Evolutionary conservation across 257 asterid genomes (phyloP).

Genomic region (Gentiana straminea): DNA sequence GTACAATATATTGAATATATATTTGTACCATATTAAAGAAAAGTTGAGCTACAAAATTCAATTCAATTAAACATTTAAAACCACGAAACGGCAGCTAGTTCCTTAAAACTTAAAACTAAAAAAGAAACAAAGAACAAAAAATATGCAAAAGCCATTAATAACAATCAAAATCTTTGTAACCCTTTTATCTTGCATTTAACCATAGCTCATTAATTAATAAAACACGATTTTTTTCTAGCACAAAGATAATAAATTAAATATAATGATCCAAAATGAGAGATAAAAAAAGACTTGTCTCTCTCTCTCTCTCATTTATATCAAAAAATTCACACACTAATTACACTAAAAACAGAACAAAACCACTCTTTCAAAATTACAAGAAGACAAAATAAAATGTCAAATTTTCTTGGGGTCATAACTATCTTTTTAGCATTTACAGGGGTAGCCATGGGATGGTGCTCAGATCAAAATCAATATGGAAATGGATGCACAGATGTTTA

Average conservation of each 20-base stretch:
- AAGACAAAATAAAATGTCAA: not conserved
- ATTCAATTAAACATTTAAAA: no score
- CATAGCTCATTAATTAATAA: not conserved
- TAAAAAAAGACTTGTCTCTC: not conserved
- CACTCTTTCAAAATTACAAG: not conserved
- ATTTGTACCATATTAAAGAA: no score
- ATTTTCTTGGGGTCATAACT: not conserved
- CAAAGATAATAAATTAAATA: no score
- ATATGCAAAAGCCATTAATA: no score
- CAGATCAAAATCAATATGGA: not conserved
- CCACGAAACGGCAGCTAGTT: no score
- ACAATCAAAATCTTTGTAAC: not conserved
- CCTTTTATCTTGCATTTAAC: not conserved
- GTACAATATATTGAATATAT: no score
- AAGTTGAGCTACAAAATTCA: no score
- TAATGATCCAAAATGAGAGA: no score
- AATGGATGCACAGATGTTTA: slow-evolving; percentile 18
- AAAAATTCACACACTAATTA: not conserved
- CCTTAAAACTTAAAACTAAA: no score
- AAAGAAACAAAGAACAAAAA: no score
- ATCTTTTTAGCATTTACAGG: not conserved
- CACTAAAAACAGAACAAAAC: not conserved
- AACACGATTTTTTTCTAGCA: no score
- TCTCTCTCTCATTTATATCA: not conserved
- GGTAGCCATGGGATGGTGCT: not conserved